Evolutionary conservation across 164 flowering plant genomes (phyloP).

Genomic region (Dillenia turbinata): DNA sequence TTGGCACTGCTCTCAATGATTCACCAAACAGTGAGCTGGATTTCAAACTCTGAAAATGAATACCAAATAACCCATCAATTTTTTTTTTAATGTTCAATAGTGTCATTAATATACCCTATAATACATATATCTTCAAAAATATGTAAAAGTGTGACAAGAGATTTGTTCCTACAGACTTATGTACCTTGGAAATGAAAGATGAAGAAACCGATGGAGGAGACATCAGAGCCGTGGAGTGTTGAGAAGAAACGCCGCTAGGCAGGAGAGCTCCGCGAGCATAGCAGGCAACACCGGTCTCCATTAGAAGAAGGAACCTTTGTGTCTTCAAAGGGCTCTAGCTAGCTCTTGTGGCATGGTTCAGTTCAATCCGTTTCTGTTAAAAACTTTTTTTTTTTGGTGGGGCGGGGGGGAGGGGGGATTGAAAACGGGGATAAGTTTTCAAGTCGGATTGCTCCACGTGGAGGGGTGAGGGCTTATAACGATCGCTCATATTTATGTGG

Average conservation of each 20-base stretch:
- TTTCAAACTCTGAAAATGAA: conserved; percentile 50
- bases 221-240: conserved; percentile 40
- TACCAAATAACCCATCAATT: conserved; percentile 1
- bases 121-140: neutral
- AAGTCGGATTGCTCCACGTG: conserved; percentile 41
- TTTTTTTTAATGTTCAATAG: neutral
- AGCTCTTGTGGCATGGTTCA: neutral
- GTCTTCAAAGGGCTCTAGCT: too few relatives aligned
- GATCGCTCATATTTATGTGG: conserved; percentile 37
- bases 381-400: neutral
- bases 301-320: conserved; percentile 10
- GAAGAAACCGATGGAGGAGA: conserved; percentile 48
- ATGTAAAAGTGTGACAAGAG: neutral
- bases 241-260: conserved; percentile 49
- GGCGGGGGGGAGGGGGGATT: conserved; percentile 1
- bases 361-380: neutral
- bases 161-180: neutral
- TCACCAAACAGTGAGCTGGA: conserved; percentile 76
- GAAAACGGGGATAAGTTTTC: conserved; percentile 31
- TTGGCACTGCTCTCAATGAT: conserved; percentile 45
- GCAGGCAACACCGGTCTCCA: conserved; percentile 77
- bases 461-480: conserved; percentile 17
- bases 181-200: conserved; percentile 54
- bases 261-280: conserved; percentile 52
- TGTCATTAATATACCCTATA: too few relatives aligned